These are phyloP conservation scores for Fusarium dlaminii DNA, from an alignment of 2,329 filamentous ascomycete species.

Conservation along the genomic window DNA sequence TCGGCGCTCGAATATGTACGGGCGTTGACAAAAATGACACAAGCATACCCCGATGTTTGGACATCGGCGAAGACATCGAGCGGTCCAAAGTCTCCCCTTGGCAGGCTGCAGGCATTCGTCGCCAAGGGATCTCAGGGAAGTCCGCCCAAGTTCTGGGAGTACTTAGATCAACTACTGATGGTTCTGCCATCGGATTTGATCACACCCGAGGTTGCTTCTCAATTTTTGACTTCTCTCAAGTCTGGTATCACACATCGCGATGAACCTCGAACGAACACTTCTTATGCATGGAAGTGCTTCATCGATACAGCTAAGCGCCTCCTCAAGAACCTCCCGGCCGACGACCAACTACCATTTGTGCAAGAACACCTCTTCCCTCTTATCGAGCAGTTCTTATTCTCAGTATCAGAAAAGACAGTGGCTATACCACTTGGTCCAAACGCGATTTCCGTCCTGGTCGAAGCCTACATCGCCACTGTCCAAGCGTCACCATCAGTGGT, in stretches of 20 bases:
- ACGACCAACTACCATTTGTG: slow-evolving; percentile 58
- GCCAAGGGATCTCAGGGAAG: slow-evolving; percentile 87
- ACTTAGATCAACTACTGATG: slow-evolving; percentile 70
- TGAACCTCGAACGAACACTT: slow-evolving; percentile 74
- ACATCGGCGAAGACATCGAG: slow-evolving; percentile 57
- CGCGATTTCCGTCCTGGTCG: slow-evolving; percentile 54
- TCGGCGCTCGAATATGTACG: slow-evolving; percentile 78
- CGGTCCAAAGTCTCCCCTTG: slow-evolving; percentile 63
- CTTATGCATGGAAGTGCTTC: slow-evolving; percentile 79
- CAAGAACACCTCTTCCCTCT: slow-evolving; percentile 63
- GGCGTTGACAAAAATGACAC: slow-evolving; percentile 73
- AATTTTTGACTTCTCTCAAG: slow-evolving; percentile 74
- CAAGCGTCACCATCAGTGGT: slow-evolving; percentile 54
- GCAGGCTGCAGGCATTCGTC: slow-evolving; percentile 75
- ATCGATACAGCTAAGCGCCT: slow-evolving; percentile 70
- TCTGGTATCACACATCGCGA: slow-evolving; percentile 77
- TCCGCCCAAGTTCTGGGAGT: slow-evolving; percentile 76
- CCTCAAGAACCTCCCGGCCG: slow-evolving; percentile 54
- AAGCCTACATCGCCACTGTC: slow-evolving; percentile 58
- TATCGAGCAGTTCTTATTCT: slow-evolving; percentile 63
- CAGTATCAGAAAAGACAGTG: slow-evolving; percentile 51
- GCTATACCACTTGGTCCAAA: slow-evolving; percentile 47
- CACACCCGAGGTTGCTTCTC: slow-evolving; percentile 60
- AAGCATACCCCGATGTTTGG: slow-evolving; percentile 76
- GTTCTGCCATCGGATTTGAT: slow-evolving; percentile 62